phyloP scores from a whole-genome alignment of 345 rosid genomes.

The Brassica rapa region DNA sequence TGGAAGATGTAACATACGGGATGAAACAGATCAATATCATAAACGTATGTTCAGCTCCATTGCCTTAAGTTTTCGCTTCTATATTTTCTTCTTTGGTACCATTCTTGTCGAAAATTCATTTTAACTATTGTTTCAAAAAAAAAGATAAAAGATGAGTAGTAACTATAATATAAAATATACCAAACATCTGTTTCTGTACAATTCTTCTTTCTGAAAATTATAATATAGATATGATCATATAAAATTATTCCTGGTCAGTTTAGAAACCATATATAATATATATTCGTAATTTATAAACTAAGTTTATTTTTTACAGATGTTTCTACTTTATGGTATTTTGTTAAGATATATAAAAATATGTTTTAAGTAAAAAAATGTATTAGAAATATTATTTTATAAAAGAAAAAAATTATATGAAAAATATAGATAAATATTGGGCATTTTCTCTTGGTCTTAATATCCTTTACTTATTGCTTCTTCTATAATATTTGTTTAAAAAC shows the following conservation, averaged over 20 bases:
- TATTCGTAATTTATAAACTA: not conserved
- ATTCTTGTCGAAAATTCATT: not conserved
- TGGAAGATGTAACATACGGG: constrained; percentile 29
- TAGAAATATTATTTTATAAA: not conserved
- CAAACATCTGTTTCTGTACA: not conserved
- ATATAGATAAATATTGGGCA: not conserved
- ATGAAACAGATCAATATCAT: not conserved
- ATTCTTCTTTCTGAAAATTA: not conserved
- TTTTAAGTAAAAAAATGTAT: not conserved
- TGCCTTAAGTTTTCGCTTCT: not conserved
- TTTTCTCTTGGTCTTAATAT: not conserved
- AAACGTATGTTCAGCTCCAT: constrained; percentile 23
- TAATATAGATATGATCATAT: not conserved
- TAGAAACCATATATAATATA: not conserved
- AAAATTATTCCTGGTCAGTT: not conserved
- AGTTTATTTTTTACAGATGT: not conserved
- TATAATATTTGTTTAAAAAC: not conserved
- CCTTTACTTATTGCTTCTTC: not conserved
- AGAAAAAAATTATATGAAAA: not conserved
- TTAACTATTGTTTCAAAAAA: not conserved
- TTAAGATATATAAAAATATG: not conserved
- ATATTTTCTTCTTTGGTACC: not conserved
- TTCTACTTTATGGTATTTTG: not conserved
- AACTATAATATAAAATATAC: not conserved
- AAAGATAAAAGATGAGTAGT: not conserved